Percentiles rank a stretch among this genome's conserved stretches.
Evolutionary conservation across 2,329 filamentous ascomycete genomes (phyloP).

Genomic region (Neoscytalidium dimidiatum): DNA sequence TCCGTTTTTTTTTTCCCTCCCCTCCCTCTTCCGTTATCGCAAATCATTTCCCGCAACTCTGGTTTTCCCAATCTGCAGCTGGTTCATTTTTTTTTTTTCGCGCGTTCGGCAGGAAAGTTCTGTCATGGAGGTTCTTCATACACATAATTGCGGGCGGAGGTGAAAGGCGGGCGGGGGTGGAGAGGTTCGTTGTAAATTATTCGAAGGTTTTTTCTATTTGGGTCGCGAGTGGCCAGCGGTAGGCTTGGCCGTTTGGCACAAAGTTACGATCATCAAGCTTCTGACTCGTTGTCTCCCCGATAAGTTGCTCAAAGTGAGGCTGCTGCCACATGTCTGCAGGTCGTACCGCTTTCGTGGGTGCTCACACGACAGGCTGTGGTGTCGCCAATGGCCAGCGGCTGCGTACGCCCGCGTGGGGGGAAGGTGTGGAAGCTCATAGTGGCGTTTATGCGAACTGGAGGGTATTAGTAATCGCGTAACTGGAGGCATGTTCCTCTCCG

Average conservation of each 20-base stretch:
- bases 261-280: slow-evolving; percentile 1
- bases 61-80: neutral
- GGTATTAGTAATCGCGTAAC: neutral
- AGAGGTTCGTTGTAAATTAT: slow-evolving; percentile 8
- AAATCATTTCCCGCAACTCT: neutral
- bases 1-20: neutral
- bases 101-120: neutral
- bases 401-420: neutral
- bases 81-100: neutral
- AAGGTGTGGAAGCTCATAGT: neutral
- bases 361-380: neutral
- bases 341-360: neutral
- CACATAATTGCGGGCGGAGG: slow-evolving; percentile 7
- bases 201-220: neutral
- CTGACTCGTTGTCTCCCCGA: neutral
- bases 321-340: neutral
- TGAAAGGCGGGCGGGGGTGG: neutral
- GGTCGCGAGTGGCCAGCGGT: neutral
- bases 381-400: neutral
- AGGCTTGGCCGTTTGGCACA: slow-evolving; percentile 9
- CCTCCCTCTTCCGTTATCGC: neutral
- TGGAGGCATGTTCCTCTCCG: neutral
- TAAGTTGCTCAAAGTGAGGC: neutral
- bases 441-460: neutral
- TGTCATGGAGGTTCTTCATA: neutral